Evolutionary conservation across 2,329 filamentous ascomycete species (phyloP), one percentile per base, ranked within the genome.

Genomic region (Botryosphaeria dothidea): DNA sequence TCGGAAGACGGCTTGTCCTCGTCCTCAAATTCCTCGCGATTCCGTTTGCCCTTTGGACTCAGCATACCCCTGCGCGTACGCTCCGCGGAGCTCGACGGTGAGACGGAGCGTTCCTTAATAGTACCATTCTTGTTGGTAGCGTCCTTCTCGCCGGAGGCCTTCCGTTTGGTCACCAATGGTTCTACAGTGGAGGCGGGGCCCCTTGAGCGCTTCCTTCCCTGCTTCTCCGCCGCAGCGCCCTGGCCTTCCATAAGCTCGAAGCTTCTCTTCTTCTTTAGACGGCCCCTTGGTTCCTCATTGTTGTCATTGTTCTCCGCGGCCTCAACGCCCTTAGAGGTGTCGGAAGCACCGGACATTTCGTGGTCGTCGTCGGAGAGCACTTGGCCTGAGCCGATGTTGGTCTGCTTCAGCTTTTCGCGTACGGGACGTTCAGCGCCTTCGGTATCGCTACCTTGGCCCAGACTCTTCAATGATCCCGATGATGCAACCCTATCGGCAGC

Each of bases 381-480:
- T 6, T 31, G 11, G 21, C 80, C 77, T 43, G 82, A 83, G 3
- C 31, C 31, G 64, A 89, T 86, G n/a, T 84, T 81, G 3, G 86
- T 87, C 70, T 88, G 84, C 74, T 86, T 84, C 62, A 89, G 77
- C 75, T 87, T 85, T 72, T 88, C 83, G 65, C 86, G 79, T 41
- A 88, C 84, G 8, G 85, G 85, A 66, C 82, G 83, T 73, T 88
- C 86, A 66, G 83, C 82, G 66, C 77, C 78, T 46, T 82, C 81
- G 65, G 75, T 77, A 67, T 83, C 81, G 65, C 75, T 78, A 41
- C 69, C 73, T 41, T 74, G 69, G 29, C 74, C 74, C 2, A 75
- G 75, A 17, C 69, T 63, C 41, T 68, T 67, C 9, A 66, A 67
- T 19, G 69, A 63, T 31, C 70, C 68, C 45, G 67, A 54, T 17